Conservation (phyloP, 306 rosid genomes). For the Phaseolus lunatus region DNA sequence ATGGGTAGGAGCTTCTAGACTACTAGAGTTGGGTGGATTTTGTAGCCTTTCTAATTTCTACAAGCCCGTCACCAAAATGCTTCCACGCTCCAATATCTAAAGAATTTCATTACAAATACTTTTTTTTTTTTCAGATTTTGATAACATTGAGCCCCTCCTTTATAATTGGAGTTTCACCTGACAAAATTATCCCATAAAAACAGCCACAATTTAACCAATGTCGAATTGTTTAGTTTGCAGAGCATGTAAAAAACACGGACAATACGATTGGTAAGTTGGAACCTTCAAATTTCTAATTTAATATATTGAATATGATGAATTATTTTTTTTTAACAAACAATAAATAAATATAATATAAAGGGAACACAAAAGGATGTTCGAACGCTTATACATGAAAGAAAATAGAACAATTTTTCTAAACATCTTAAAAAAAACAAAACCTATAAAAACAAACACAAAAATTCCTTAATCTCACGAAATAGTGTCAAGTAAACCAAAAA, state of each 20-base stretch:
- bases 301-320: not conserved
- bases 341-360: too few relatives aligned
- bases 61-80: not conserved
- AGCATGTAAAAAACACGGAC: not conserved
- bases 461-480: too few relatives aligned
- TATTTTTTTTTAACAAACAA: too few relatives aligned
- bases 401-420: too few relatives aligned
- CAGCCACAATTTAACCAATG: not conserved
- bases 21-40: constrained; percentile 17
- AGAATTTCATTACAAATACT: not conserved
- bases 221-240: not conserved
- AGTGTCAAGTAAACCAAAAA: too few relatives aligned
- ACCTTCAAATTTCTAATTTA: not conserved
- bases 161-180: not conserved
- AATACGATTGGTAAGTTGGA: not conserved
- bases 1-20: constrained; percentile 12
- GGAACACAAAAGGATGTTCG: too few relatives aligned
- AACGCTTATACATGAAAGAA: too few relatives aligned
- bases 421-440: too few relatives aligned
- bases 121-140: not conserved
- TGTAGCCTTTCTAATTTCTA: not conserved
- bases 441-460: too few relatives aligned
- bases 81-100: not conserved
- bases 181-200: not conserved
- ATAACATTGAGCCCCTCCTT: not conserved